Base-by-base conservation (phyloP, 2,329 filamentous ascomycete genomes). In the Alternaria sp. region DNA sequence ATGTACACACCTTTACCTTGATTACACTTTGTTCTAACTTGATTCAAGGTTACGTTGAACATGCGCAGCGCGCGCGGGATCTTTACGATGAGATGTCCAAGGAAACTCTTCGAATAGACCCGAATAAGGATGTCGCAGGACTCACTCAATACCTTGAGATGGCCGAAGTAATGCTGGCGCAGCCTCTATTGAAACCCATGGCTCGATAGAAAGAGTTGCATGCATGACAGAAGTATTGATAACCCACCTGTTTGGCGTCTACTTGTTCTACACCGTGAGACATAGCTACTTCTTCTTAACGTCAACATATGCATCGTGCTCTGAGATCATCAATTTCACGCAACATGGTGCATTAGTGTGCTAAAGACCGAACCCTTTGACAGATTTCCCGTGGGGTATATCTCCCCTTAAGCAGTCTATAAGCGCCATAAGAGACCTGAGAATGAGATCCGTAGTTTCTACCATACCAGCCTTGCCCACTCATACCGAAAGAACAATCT, bases 351-450 rank as follows among this genome's bases (percentile, higher is more conserved):
- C 51, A 44, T 43, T 40, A 15, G 25, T 26, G 13, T 28, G 21
- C 28, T 56, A 19, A 36, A 61, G 45, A 61, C 26, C 40, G 52
- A 54, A 54, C 54, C 49, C 43, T 46, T 56, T 52, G 49, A 40
- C 30, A n/a, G 49, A 52, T 15, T 52, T 32, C 49, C 30, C 49
- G 30, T 46, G 13, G 57, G 61, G 51, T 63, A 63, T 56, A 55
- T 54, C 44, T 55, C 23, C 44, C 44, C 40, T 12, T n/a, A 36
- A 62, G 51, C 51, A 61, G 21, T 64, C 57, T 59, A 64, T 54
- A 19, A 40, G 40, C 25, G 50, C 47, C 47, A 54, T 46, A 51
- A 59, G 52, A 59, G 40, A 56, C 56, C 15, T 43, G 46, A 43
- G 15, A 59, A 51, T 21, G 26, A 65, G 47, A 47, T 40, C 52